phyloP scores from a whole-genome alignment of 305 asterid species.

The Solanum chacoense region DNA sequence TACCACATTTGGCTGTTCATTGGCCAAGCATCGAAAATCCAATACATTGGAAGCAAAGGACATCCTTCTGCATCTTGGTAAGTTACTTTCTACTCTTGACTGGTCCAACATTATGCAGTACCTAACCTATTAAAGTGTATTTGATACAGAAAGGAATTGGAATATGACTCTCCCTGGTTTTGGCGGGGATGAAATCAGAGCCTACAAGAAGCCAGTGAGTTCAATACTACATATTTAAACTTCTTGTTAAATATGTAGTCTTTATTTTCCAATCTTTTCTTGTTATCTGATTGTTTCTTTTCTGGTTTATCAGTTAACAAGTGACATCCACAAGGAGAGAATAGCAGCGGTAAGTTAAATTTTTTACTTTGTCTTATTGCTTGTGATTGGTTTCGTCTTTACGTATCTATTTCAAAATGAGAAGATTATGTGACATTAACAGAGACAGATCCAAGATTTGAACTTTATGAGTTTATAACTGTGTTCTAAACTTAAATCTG shows the following conservation, averaged over 20 bases:
- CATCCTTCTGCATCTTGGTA: slow-evolving; percentile 82
- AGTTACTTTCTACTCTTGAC: slow-evolving; percentile 3
- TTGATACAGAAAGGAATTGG: slow-evolving; percentile 79
- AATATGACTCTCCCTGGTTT: slow-evolving; percentile 75
- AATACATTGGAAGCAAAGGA: slow-evolving; percentile 84
- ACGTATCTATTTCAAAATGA: neutral
- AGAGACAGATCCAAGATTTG: neutral
- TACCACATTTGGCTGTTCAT: slow-evolving; percentile 68
- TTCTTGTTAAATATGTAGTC: neutral
- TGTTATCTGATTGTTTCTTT: slow-evolving; percentile 2
- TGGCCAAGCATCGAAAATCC: slow-evolving; percentile 93
- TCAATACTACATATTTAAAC: neutral
- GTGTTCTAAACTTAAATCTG: neutral
- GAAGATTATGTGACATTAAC: neutral
- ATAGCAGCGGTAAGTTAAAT: slow-evolving; percentile 54
- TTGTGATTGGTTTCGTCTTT: neutral
- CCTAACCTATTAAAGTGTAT: slow-evolving; percentile 14
- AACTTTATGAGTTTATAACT: neutral
- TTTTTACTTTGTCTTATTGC: neutral
- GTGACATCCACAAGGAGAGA: slow-evolving; percentile 79
- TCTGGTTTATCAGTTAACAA: slow-evolving; percentile 40
- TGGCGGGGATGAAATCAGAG: slow-evolving; percentile 88
- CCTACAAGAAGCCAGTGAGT: slow-evolving; percentile 64
- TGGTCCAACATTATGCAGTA: neutral
- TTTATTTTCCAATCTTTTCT: neutral